Evolutionary conservation across 208 protist genomes (phyloP), one percentile per base, ranked within the genome.

Genomic region (Trypanosomatidae sp.): DNA sequence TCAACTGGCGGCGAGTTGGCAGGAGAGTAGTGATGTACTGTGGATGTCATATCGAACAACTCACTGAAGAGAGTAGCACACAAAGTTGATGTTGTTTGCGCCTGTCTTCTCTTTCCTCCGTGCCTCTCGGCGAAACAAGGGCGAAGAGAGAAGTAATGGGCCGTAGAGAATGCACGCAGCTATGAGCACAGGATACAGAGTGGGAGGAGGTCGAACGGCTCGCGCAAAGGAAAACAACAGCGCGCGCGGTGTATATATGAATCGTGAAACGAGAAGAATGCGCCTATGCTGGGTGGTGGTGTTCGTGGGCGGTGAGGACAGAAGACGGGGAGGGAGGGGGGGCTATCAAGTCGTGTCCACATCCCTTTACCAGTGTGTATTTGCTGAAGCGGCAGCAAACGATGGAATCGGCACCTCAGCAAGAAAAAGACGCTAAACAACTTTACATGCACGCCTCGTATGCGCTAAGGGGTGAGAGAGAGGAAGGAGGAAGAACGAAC

Each of bases 1-100:
- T 67, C 53, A 3, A 55, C 71, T 13, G 76, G 81, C 0, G 85
- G 79, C 46, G 78, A 80, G 58, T 84, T 64, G 0, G 80, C 62
- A 22, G 85, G 56, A 12, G 83, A 88, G 58, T 83, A 88, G 25
- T 73, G 79, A 10, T 52, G 74, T n/a, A 50, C n/a, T 30, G 59
- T 30, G 15, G 70, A 77, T 28, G 65, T 50, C 71, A 76, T 80
- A 1, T 41, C 39, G n/a, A 65, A 7, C 22, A 46, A 1, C 33
- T 46, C 30, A 19, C 17, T 49, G 39, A 41, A 28, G 58, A 65
- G 46, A 22, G 43, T 6, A 15, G 12, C 12, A 64, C 22, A 50
- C 12, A 62, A 22, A 50, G 9, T 12, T 25, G 17, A 15, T 47
- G 39, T 1, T 65, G 15, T 43, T 9, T 43, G 33, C 33, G 28